Evolutionary conservation across 208 protist genomes (phyloP), one percentile per base, ranked within the genome.

Genomic region (Endotrypanum monterogeii): DNA sequence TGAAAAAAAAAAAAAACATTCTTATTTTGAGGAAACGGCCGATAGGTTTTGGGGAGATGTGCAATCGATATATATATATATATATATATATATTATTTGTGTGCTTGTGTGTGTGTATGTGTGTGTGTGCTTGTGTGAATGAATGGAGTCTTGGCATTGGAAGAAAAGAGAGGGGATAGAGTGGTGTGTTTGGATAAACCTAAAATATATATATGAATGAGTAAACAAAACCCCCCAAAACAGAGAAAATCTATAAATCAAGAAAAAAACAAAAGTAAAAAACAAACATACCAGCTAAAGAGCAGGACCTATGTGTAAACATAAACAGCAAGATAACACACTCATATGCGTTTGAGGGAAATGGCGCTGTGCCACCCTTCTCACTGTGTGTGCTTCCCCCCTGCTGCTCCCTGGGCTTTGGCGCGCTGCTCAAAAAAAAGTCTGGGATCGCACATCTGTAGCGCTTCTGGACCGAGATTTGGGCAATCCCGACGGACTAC

Each of bases 41-140:
- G n/a, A n/a, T n/a, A n/a, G n/a, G n/a, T n/a, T n/a, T n/a, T n/a
- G n/a, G n/a, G n/a, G n/a, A n/a, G n/a, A n/a, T n/a, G n/a, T n/a
- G n/a, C n/a, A 23, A 12, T 52, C 39, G 57, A 52, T 20, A 48
- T 12, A 28, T 71, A 71, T 71, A 52, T 71, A 52, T 71, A 55
- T 71, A 20, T 71, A 44, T 52, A 23, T 71, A 35, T 71, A 25
- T 20, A n/a, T 71, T 30, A 6, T 75, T 30, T 48, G 58, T 23
- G 32, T 41, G 37, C 44, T 30, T 65, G 32, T 71, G 66, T 52
- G 48, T 71, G 23, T 71, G 50, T 20, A n/a, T 71, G 46, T 30
- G 9, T 75, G 60, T 48, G 58, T 23, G 32, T 41, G 37, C 44
- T 30, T 65, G 23, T 16, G 56, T n/a, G 55, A 58, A 14, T 58